Base-by-base conservation (phyloP, 345 rosid genomes). In the Orychophragmus violaceus region DNA sequence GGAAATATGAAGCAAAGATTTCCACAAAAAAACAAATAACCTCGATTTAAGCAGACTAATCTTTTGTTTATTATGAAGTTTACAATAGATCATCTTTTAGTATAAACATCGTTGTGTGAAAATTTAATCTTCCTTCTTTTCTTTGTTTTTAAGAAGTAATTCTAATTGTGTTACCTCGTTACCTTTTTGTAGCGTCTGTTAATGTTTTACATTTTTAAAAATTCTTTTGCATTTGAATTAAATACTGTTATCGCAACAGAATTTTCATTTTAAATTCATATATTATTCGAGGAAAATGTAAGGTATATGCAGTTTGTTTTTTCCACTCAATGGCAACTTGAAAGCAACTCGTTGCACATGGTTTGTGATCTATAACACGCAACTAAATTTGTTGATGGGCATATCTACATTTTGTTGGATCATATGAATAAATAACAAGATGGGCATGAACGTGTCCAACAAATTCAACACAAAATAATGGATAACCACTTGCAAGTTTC, bases 301-400 rank as follows among this genome's bases (percentile, higher is more conserved):
- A 64, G 6, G 14, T 42, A 6, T 61, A 11, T 41, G 28, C 50
- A 53, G 22, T 22, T 53, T 28, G 8, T 29, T 23, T 14, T 68
- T 5, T 32, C 19, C 2, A 56, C 17, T 11, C 8, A 0, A 18
- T 69, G 8, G 59, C 67, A 69, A 51, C 44, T 69, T 51, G 74
- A 60, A 60, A 51, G 33, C 49, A 35, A 58, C 36, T 68, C 4
- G 51, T 59, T 59, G 59, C 73, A 69, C 73, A 49, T 59, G 66
- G 13, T 36, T 48, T 53, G 22, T 48, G 49, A 68, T 68, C 39
- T 50, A 50, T 39, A 29, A 50, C 42, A 59, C 41, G 59, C 54
- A 23, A 50, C 35, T 39, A n/a, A 60, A 27, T 60, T 19, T 13
- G 10, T 28, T 36, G 45, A 51, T 60, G 54, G 54, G 68, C 74